These are phyloP conservation scores for Haplosporangium gracile DNA, from an alignment of 192 early-diverging fungal species.

Conservation along the genomic window DNA sequence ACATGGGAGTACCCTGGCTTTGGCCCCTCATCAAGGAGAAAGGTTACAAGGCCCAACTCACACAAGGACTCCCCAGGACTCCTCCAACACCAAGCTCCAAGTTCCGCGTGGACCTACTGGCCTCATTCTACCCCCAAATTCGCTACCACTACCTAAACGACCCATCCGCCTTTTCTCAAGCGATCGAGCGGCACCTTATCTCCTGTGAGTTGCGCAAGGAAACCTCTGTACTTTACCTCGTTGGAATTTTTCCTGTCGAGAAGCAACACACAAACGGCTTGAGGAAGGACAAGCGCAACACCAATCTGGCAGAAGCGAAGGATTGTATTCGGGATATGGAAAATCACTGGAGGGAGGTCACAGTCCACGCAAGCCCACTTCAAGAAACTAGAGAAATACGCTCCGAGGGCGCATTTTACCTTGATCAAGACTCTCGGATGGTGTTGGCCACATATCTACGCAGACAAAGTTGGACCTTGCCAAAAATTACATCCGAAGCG, in stretches of 20 bases:
- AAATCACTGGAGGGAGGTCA: not conserved
- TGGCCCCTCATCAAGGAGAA: not conserved
- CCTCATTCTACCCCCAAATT: not conserved
- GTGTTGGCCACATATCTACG: not conserved
- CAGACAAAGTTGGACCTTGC: slow-evolving; percentile 3
- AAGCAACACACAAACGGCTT: slow-evolving; percentile 7
- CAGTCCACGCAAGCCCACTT: not conserved
- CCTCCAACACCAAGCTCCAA: not conserved
- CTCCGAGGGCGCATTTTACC: not conserved
- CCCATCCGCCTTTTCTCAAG: not conserved
- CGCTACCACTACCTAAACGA: not conserved
- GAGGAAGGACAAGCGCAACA: not conserved
- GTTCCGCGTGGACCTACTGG: not conserved
- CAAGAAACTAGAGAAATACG: not conserved
- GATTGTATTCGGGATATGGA: not conserved
- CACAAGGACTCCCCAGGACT: not conserved
- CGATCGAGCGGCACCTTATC: too few species aligned
- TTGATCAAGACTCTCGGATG: not conserved
- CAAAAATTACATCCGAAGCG: not conserved
- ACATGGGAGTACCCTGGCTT: not conserved
- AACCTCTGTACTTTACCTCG: too few species aligned
- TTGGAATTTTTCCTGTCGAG: slow-evolving; percentile 7
- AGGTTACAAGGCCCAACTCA: not conserved
- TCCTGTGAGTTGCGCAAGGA: too few species aligned
- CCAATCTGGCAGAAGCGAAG: not conserved